A percentile compares a stretch with the other conserved stretches of the same genome.
Evolutionary conservation across 192 early-diverging fungal genomes (phyloP).

Genomic region (Coemansia sp.): DNA sequence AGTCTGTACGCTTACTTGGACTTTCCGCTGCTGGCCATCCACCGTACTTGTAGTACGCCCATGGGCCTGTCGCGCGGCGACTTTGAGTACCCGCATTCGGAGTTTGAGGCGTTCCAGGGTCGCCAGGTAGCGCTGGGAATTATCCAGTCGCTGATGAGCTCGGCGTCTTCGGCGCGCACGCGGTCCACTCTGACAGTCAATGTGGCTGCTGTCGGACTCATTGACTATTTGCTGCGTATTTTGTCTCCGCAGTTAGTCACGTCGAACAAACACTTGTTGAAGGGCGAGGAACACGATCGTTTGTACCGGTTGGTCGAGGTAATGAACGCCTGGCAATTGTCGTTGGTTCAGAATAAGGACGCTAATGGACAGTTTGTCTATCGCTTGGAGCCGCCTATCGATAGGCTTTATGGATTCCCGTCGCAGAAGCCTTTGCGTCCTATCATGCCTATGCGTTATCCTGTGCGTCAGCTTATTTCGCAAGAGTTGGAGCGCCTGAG

Average conservation of each 20-base stretch:
- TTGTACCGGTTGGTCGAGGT: conserved; percentile 35
- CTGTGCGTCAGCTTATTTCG: conserved; percentile 77
- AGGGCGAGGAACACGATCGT: conserved; percentile 25
- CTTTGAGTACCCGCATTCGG: conserved; percentile 72
- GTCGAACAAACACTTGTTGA: conserved; percentile 56
- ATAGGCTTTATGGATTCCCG: conserved; percentile 31
- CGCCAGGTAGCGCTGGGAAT: conserved; percentile 60
- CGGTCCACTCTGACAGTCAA: conserved; percentile 55
- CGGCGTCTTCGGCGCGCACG: conserved; percentile 50
- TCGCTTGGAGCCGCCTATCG: conserved; percentile 76
- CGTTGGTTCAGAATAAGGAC: conserved; percentile 39
- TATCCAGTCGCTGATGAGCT: conserved; percentile 43
- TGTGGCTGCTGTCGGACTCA: conserved; percentile 57
- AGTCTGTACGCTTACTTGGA: conserved; percentile 66
- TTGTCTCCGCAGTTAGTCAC: conserved; percentile 73
- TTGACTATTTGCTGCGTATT: conserved; percentile 70
- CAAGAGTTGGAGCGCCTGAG: conserved; percentile 62
- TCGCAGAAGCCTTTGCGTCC: conserved; percentile 7
- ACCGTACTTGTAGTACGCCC: conserved; percentile 77
- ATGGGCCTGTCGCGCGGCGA: conserved; percentile 55
- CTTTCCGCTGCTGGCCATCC: conserved; percentile 71
- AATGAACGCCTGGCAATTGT: conserved; percentile 25
- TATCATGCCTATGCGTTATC: conserved; percentile 64
- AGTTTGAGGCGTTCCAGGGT: conserved; percentile 64
- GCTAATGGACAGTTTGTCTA: conserved; percentile 32